phyloP scores from a whole-genome alignment of 768 basidiomycete species.

The Tricholoma bakamatsutake region DNA sequence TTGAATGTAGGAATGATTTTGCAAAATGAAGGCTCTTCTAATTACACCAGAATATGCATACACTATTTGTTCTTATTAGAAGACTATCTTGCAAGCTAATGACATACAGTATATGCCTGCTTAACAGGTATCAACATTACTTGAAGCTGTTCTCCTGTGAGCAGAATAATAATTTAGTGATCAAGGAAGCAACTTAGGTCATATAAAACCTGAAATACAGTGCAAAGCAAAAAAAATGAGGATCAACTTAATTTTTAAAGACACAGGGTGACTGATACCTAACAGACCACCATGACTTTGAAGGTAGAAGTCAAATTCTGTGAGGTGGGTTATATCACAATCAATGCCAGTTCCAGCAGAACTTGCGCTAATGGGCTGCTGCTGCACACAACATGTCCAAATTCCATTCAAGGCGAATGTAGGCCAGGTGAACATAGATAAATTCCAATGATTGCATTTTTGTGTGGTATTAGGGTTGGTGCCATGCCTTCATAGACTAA shows the following conservation, averaged over 20 bases:
- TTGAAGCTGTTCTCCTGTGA: constrained; percentile 52
- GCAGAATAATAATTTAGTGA: neutral
- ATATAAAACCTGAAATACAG: constrained; percentile 27
- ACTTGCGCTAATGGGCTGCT: constrained; percentile 11
- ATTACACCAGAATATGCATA: too few species aligned
- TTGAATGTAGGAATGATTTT: too few species aligned
- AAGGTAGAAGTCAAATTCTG: constrained; percentile 74
- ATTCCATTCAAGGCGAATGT: too few species aligned
- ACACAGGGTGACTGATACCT: constrained; percentile 55
- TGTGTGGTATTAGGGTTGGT: too few species aligned
- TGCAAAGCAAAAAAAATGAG: neutral
- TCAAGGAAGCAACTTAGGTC: constrained; percentile 28
- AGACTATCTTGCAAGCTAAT: too few species aligned
- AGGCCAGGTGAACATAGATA: too few species aligned
- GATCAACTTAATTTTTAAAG: neutral
- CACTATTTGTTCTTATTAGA: too few species aligned
- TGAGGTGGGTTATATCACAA: constrained; percentile 59
- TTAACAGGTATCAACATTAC: constrained; percentile 26
- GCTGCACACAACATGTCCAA: too few species aligned
- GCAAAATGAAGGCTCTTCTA: too few species aligned
- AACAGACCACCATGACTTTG: constrained; percentile 73
- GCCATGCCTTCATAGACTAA: too few species aligned
- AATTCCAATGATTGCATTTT: too few species aligned
- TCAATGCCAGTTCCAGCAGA: constrained; percentile 78
- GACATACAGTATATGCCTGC: too few species aligned